Conservation (phyloP, 2,329 filamentous ascomycete genomes). For the Nothophaeocryptopus gaeumannii region DNA sequence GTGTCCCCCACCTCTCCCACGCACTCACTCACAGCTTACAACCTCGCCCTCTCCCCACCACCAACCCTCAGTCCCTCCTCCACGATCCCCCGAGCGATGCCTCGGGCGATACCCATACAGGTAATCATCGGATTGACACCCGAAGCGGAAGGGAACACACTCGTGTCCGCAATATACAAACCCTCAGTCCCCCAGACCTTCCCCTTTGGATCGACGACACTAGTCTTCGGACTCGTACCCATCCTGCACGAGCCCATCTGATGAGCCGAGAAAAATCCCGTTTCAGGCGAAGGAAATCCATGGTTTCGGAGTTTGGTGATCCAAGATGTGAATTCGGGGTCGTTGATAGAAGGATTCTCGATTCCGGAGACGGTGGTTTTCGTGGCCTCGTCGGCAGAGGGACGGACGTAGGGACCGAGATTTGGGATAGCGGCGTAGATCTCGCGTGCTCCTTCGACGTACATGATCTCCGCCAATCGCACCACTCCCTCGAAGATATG, state of each 20-base stretch:
- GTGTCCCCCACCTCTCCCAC: neutral
- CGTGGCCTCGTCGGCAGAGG: conserved; percentile 11
- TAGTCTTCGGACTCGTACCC: conserved; percentile 50
- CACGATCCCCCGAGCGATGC: conserved; percentile 59
- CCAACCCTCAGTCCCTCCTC: conserved; percentile 9
- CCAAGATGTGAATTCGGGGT: conserved; percentile 62
- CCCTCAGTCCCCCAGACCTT: conserved; percentile 62
- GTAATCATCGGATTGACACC: conserved; percentile 83
- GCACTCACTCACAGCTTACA: neutral
- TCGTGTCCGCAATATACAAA: conserved; percentile 70
- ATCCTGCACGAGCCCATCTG: conserved; percentile 79
- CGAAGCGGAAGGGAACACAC: conserved; percentile 71
- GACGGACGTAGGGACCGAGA: conserved; percentile 61
- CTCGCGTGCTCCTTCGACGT: conserved; percentile 75
- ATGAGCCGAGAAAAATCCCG: conserved; percentile 67
- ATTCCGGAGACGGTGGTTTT: conserved; percentile 21
- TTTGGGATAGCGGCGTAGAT: conserved; percentile 66
- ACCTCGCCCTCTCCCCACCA: conserved; percentile 6
- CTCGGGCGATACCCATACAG: conserved; percentile 67
- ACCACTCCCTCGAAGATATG: conserved; percentile 70
- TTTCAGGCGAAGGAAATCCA: conserved; percentile 50
- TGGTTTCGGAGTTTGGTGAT: conserved; percentile 50
- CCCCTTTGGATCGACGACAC: conserved; percentile 45
- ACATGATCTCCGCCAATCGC: conserved; percentile 71
- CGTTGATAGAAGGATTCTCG: conserved; percentile 45